A percentile compares a stretch with the other conserved stretches of the same genome.
These are phyloP conservation scores for Apophysomyces variabilis DNA, from an alignment of 371 early-diverging fungal genomes.

Conservation along the genomic window DNA sequence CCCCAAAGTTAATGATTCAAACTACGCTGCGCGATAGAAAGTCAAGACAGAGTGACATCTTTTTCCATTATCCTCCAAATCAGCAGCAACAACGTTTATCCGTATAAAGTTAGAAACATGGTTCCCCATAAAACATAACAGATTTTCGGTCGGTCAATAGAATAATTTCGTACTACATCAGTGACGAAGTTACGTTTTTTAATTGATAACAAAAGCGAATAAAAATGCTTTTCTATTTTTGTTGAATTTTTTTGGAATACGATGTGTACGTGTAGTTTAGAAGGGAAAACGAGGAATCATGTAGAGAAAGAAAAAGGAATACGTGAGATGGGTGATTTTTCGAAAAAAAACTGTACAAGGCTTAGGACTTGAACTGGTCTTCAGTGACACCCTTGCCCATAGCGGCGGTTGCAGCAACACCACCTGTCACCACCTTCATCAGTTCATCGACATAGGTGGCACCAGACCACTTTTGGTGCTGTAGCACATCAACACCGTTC, in stretches of 20 bases:
- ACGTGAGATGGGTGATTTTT: not conserved
- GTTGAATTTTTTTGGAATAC: not conserved
- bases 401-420: conserved; percentile 95
- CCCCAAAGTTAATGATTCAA: not conserved
- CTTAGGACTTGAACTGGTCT: conserved; percentile 66
- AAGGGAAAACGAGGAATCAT: not conserved
- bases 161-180: conserved; percentile 6
- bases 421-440: conserved; percentile 93
- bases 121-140: not conserved
- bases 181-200: conserved; percentile 6
- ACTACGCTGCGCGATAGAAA: conserved; percentile 6
- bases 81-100: not conserved
- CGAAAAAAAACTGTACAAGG: not conserved
- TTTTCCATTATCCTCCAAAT: not conserved
- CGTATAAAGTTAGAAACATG: not conserved
- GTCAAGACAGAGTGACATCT: not conserved
- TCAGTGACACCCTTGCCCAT: conserved; percentile 95
- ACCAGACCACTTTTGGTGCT: conserved; percentile 99
- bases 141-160: not conserved
- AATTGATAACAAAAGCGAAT: conserved; percentile 7
- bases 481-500: conserved; percentile 90
- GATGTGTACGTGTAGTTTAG: not conserved
- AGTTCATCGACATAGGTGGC: conserved; percentile 93
- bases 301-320: not conserved
- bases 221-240: not conserved